Conservation (phyloP, 1,284 basidiomycete genomes). For the Pyrrhoderma lamaoense region DNA sequence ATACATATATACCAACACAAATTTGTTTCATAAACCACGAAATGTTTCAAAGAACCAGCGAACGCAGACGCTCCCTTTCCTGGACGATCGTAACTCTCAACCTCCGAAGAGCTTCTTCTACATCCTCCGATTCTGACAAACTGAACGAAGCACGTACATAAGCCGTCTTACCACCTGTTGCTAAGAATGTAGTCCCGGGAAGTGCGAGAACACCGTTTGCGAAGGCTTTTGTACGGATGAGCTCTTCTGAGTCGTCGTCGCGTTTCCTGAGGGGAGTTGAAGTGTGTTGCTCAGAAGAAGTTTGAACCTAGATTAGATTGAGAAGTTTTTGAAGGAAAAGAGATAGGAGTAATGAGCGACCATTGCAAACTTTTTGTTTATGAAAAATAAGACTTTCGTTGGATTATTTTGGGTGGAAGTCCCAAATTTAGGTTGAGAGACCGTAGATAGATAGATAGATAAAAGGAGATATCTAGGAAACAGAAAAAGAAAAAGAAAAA, state of each 20-base stretch:
- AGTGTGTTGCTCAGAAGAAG: slow-evolving; percentile 35
- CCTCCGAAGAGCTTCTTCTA: slow-evolving; percentile 69
- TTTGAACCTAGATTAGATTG: slow-evolving; percentile 50
- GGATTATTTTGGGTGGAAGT: no score
- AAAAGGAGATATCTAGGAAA: no score
- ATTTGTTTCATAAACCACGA: no score
- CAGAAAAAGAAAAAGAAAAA: slow-evolving; percentile 1
- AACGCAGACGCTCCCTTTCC: slow-evolving; percentile 25
- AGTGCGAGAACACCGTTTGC: slow-evolving; percentile 82
- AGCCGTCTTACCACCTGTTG: slow-evolving; percentile 56
- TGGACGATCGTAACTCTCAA: slow-evolving; percentile 57
- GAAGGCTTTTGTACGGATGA: slow-evolving; percentile 76
- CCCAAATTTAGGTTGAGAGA: no score
- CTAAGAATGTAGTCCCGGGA: slow-evolving; percentile 76
- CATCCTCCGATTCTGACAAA: slow-evolving; percentile 58
- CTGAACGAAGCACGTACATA: slow-evolving; percentile 82
- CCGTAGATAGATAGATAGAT: no score
- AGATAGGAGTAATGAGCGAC: no score
- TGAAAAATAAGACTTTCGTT: no score
- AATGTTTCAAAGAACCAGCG: no score
- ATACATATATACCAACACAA: no score
- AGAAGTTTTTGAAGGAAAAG: slow-evolving; percentile 6
- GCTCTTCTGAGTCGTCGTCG: slow-evolving; percentile 56
- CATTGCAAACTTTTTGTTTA: no score
- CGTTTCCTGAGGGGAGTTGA: slow-evolving; percentile 8